Base-by-base conservation (phyloP, 176 grass and related monocot genomes). In the Elymus sibiricus region DNA sequence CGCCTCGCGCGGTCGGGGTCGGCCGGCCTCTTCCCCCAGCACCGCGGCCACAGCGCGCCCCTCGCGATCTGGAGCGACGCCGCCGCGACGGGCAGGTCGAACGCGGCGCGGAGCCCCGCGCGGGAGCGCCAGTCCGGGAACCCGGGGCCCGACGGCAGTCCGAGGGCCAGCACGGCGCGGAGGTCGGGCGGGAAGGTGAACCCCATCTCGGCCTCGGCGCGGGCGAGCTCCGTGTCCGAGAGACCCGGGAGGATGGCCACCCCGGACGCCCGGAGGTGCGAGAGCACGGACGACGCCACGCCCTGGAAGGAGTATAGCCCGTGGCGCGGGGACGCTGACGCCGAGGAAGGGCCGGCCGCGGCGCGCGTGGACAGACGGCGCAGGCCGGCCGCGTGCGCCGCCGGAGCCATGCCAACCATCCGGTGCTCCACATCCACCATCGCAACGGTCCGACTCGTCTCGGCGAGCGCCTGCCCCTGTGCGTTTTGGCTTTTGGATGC, bases 141-240 rank as follows among this genome's bases (percentile, higher is more conserved):
- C 4, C 96, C 92, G 1, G 90, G 76, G 0, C 90, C 93, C 0
- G 93, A 86, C 1, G 94, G 96, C 1, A 98, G 76, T 6, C 89
- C 92, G 2, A 90, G 88, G 2, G 88, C 87, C 47, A 98, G 90
- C 1, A 98, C 88, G n/a, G 97, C 93, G 59, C 94, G 90, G 73
- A 98, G 94, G 90, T 98, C 97, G 0, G 97, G 97, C 22, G 94
- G 97, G 86, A 98, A 98, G 15, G 86, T 83, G 90, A 98, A 94
- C 1, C 90, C 90, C 29, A 98, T 42, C 78, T 92, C 90, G 51
- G 97, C 94, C 82, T 99, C 97, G 4, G 85, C 82, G 24, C 92
- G 92, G 26, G 88, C 76, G 43, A 99, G 62, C 88, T 99, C 92
- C 7, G 79, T 16, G 40, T 99, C 97, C 2, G 92, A 65, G 29